Percentiles rank a stretch among this genome's conserved stretches.
phyloP scores from a whole-genome alignment of 1,284 basidiomycete genomes.

The Sphaerobolus stellatus region DNA sequence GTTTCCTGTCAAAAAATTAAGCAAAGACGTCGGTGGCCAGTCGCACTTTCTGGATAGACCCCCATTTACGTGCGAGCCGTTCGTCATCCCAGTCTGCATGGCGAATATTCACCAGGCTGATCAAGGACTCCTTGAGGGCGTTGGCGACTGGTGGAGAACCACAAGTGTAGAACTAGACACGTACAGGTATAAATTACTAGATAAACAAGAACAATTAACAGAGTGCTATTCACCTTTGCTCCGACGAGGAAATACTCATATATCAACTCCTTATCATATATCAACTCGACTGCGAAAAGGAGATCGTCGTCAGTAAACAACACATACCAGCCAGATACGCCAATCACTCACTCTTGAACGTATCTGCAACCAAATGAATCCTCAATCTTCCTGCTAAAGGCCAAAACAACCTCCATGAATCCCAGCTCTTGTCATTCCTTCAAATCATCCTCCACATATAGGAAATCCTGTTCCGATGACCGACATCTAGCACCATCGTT shows the following conservation, averaged over 20 bases:
- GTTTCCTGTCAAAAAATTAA: too few species aligned
- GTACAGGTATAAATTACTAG: neutral
- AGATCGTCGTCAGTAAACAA: neutral
- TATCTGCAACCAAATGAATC: constrained; percentile 46
- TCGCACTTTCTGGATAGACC: constrained; percentile 36
- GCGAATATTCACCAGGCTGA: constrained; percentile 37
- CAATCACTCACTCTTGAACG: constrained; percentile 45
- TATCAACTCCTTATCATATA: constrained; percentile 43
- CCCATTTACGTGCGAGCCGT: constrained; percentile 31
- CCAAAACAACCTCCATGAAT: constrained; percentile 48
- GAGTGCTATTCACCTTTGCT: constrained; percentile 30
- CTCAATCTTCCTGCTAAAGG: constrained; percentile 43
- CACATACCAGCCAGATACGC: neutral
- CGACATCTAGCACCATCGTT: constrained; percentile 44
- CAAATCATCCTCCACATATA: constrained; percentile 45
- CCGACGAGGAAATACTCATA: constrained; percentile 32
- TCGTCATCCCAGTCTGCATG: constrained; percentile 23
- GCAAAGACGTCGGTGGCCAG: constrained; percentile 46
- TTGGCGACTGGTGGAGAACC: constrained; percentile 42
- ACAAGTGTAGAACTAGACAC: constrained; percentile 45
- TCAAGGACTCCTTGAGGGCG: constrained; percentile 38
- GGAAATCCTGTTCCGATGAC: constrained; percentile 41
- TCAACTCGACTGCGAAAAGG: constrained; percentile 40
- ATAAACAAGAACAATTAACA: neutral
- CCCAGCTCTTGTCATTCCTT: constrained; percentile 45